Percentiles rank a stretch among this genome's conserved stretches.
These are phyloP conservation scores for Penicillium frequentans DNA, from an alignment of 2,329 filamentous ascomycete genomes.

Conservation along the genomic window DNA sequence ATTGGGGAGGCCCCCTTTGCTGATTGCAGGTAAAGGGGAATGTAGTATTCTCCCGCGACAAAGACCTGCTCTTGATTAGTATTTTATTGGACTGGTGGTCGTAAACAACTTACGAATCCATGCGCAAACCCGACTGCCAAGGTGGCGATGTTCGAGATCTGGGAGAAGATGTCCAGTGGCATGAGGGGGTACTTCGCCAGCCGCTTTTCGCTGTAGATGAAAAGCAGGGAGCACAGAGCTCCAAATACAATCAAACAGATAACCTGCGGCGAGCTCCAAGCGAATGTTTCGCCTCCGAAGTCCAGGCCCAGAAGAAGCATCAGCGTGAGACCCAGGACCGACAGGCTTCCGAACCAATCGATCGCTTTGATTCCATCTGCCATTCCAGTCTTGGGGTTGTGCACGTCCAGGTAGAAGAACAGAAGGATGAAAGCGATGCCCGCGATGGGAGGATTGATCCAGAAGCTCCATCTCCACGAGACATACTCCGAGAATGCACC, in stretches of 20 bases:
- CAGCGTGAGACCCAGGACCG: slow-evolving; percentile 52
- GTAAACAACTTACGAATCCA: slow-evolving; percentile 38
- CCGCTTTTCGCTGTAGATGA: slow-evolving; percentile 64
- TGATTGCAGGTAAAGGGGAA: slow-evolving; percentile 72
- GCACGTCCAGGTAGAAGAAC: slow-evolving; percentile 54
- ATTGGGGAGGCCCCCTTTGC: slow-evolving; percentile 63
- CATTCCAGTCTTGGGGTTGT: slow-evolving; percentile 55
- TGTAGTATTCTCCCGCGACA: slow-evolving; percentile 67
- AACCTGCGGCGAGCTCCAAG: slow-evolving; percentile 56
- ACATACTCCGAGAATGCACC: slow-evolving; percentile 48
- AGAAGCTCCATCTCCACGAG: slow-evolving; percentile 57
- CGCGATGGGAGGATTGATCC: slow-evolving; percentile 56
- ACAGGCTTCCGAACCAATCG: slow-evolving; percentile 56
- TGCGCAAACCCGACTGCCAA: slow-evolving; percentile 53
- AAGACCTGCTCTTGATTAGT: slow-evolving; percentile 50
- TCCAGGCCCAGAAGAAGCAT: slow-evolving; percentile 56
- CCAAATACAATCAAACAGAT: slow-evolving; percentile 58
- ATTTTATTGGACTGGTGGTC: too few species aligned
- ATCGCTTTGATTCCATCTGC: slow-evolving; percentile 52
- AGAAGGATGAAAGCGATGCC: slow-evolving; percentile 52
- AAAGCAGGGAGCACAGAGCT: slow-evolving; percentile 47
- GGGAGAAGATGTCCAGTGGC: slow-evolving; percentile 61
- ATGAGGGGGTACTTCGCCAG: slow-evolving; percentile 69
- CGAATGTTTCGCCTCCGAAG: slow-evolving; percentile 54
- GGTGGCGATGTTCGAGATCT: slow-evolving; percentile 57